phyloP scores from a whole-genome alignment of 768 basidiomycete species.

The Psilocybe azurescens region DNA sequence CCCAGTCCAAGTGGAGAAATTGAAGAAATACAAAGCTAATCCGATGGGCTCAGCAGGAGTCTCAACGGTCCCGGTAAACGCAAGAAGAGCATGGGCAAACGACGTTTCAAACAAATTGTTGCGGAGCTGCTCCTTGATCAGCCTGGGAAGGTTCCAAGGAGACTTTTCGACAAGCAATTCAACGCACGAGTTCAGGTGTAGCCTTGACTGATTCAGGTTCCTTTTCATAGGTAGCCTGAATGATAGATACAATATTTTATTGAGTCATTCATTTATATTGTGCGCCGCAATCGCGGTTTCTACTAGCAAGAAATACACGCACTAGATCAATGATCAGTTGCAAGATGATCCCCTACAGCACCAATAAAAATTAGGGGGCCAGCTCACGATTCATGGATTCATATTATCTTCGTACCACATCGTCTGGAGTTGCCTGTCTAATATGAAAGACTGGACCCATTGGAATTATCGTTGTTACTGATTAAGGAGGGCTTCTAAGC shows the following conservation, averaged over 20 bases:
- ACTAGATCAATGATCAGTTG: slow-evolving; percentile 79
- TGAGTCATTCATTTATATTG: slow-evolving; percentile 5
- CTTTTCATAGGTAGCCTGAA: slow-evolving; percentile 88
- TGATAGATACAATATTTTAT: slow-evolving; percentile 10
- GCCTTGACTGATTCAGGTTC: slow-evolving; percentile 83
- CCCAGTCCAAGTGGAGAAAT: slow-evolving; percentile 96
- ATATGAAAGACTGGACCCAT: slow-evolving; percentile 54
- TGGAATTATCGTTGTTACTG: not conserved
- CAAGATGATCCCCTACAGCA: slow-evolving; percentile 61
- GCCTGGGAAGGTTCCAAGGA: slow-evolving; percentile 4
- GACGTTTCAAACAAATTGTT: slow-evolving; percentile 78
- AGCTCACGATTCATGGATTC: slow-evolving; percentile 1
- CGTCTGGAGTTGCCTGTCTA: slow-evolving; percentile 62
- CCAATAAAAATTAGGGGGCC: slow-evolving; percentile 17
- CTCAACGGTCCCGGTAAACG: slow-evolving; percentile 59
- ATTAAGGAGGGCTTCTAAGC: slow-evolving; percentile 14
- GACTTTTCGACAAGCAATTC: not conserved
- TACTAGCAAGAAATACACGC: slow-evolving; percentile 28
- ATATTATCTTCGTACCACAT: slow-evolving; percentile 56
- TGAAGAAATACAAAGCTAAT: slow-evolving; percentile 89
- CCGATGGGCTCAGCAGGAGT: slow-evolving; percentile 53
- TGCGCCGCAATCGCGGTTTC: not conserved
- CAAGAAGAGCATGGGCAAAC: slow-evolving; percentile 73
- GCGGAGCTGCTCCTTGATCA: slow-evolving; percentile 52
- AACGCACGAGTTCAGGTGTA: slow-evolving; percentile 81